phyloP scores from a whole-genome alignment of 1,139 yeast species.

The Suhomyces chickasaworum region DNA sequence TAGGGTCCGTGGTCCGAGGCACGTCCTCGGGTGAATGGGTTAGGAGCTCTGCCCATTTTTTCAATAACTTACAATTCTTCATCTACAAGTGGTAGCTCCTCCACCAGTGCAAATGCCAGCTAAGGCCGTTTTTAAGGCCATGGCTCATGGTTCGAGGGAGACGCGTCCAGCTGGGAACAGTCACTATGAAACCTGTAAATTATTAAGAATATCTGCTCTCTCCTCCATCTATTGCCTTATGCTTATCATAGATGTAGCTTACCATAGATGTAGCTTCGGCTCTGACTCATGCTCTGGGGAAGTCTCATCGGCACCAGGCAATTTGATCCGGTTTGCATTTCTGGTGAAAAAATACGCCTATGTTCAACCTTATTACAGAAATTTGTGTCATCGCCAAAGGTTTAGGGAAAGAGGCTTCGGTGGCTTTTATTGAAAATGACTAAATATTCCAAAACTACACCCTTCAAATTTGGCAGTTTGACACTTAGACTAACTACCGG shows the following conservation, averaged over 20 bases:
- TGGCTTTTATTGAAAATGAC: not conserved
- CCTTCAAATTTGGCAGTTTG: not conserved
- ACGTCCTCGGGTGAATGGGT: not conserved
- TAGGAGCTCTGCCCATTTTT: not conserved
- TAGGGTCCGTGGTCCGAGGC: not conserved
- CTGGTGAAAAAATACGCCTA: conserved; percentile 3
- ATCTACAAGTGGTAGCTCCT: too few relatives aligned
- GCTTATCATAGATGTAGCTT: too few relatives aligned
- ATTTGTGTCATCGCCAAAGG: not conserved
- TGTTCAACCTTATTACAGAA: not conserved
- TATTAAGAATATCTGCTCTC: too few relatives aligned
- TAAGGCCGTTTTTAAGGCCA: not conserved
- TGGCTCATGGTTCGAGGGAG: not conserved
- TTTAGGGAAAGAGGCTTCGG: not conserved
- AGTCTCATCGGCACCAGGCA: not conserved
- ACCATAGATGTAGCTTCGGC: too few relatives aligned
- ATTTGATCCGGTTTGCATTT: not conserved
- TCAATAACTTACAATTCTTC: too few relatives aligned
- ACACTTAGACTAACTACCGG: not conserved
- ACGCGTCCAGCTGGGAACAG: too few relatives aligned
- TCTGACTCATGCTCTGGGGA: too few relatives aligned
- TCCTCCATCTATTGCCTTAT: too few relatives aligned
- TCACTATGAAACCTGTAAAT: too few relatives aligned
- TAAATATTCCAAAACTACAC: not conserved
- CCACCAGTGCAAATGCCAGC: too few relatives aligned